Evolutionary conservation across 2,329 filamentous ascomycete genomes (phyloP), one percentile per base, ranked within the genome.

Genomic region (Gliomastix tumulicola): DNA sequence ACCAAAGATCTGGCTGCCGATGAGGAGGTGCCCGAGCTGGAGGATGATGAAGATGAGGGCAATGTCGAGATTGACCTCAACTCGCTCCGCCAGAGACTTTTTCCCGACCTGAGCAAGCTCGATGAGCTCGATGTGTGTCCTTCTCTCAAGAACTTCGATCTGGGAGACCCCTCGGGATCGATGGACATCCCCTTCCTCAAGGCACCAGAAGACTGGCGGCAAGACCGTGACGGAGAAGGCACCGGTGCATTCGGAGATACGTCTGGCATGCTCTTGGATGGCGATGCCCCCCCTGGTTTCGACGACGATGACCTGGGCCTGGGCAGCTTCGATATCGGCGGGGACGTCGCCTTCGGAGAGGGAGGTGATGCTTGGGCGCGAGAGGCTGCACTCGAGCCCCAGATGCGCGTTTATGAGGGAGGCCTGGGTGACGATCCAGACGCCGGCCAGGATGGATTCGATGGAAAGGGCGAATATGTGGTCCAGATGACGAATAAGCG

Each of bases 281-380:
- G 89, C 25, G 88, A 94, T 42, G 88, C 88, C 47, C 83, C 81
- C 13, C 74, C 79, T 38, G 88, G 85, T 10, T 94, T 94, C 47
- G 64, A 67, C 28, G 62, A 66, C 25, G 84, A 89, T 47, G 88
- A 89, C 46, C 74, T 82, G 44, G 75, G 73, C 25, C 65, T 89
- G 25, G 85, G 80, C 30, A 82, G 74, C 32, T 87, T 87, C 36
- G 83, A 87, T 43, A 64, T 82, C 32, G 75, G 78, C 32, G 65
- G 76, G 25, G 84, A 94, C 44, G 76, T 88, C 38, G 86, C 85
- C 11, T 98, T 98, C 54, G 92, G 92, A 19, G 89, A 97, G 56
- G 92, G 92, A 41, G 92, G 92, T 44, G 92, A 98, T 57, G 87
- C 84, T 2, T 98, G 92, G 90, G 92, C 90, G 6, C 79, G 82